These are phyloP conservation scores for Didymella lethalis DNA, from an alignment of 2,329 filamentous ascomycete species.

Conservation along the genomic window DNA sequence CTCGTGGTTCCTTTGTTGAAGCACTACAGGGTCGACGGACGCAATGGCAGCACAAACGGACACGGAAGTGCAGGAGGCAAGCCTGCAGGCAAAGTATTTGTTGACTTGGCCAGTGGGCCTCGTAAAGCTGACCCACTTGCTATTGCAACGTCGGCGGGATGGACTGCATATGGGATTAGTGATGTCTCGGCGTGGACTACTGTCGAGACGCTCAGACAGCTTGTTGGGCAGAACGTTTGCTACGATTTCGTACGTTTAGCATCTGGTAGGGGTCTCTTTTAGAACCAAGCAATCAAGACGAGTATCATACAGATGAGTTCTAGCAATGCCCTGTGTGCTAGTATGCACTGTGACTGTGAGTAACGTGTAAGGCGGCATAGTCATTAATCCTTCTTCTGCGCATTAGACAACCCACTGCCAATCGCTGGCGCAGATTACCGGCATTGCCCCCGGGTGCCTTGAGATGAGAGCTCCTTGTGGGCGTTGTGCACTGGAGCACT, in stretches of 20 bases:
- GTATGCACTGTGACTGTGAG: slow-evolving; percentile 11
- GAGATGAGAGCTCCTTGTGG: slow-evolving; percentile 28
- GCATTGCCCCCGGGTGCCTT: slow-evolving; percentile 19
- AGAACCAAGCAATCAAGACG: slow-evolving; percentile 28
- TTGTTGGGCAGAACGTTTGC: slow-evolving; percentile 86
- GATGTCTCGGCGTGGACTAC: slow-evolving; percentile 86
- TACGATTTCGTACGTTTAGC: slow-evolving; percentile 87
- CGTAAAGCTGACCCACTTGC: slow-evolving; percentile 72
- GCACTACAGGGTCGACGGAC: slow-evolving; percentile 65
- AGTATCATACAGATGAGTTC: slow-evolving; percentile 20
- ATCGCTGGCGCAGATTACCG: slow-evolving; percentile 3
- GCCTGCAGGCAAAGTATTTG: slow-evolving; percentile 71
- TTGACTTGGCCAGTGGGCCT: slow-evolving; percentile 76
- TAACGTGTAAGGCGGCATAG: slow-evolving; percentile 13
- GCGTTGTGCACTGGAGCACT: slow-evolving; percentile 17
- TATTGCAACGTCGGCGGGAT: slow-evolving; percentile 77
- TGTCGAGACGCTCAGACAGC: slow-evolving; percentile 77
- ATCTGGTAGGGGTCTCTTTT: slow-evolving; percentile 64
- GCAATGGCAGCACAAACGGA: slow-evolving; percentile 46
- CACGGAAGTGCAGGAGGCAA: slow-evolving; percentile 28
- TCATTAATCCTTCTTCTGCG: slow-evolving; percentile 8
- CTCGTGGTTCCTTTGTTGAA: slow-evolving; percentile 80
- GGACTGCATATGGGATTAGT: slow-evolving; percentile 78
- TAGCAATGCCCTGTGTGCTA: slow-evolving; percentile 14
- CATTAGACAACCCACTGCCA: slow-evolving; percentile 10